phyloP scores from a whole-genome alignment of 2,329 filamentous ascomycete species.

The Paecilomyces dactylethromorphus region DNA sequence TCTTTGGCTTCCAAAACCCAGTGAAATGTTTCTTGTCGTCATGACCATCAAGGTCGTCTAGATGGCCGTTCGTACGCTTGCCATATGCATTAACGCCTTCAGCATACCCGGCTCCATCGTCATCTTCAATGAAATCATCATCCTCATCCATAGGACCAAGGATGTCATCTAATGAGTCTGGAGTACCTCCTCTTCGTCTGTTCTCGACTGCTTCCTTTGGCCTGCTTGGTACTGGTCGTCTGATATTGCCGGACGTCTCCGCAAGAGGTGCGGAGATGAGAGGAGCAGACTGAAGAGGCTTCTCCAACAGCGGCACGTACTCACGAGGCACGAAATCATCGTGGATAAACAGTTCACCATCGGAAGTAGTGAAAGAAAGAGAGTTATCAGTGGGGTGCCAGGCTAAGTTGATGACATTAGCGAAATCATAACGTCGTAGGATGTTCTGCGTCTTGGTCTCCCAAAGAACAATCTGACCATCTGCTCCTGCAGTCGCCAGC shows the following conservation, averaged over 20 bases:
- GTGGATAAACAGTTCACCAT: slow-evolving; percentile 90
- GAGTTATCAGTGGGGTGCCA: slow-evolving; percentile 92
- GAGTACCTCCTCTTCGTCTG: slow-evolving; percentile 53
- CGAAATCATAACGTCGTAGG: slow-evolving; percentile 69
- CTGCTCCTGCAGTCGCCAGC: slow-evolving; percentile 57
- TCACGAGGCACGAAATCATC: slow-evolving; percentile 49
- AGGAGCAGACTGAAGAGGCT: slow-evolving; percentile 65
- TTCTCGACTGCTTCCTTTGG: slow-evolving; percentile 46
- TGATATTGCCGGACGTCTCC: slow-evolving; percentile 62
- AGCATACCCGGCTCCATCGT: slow-evolving; percentile 87
- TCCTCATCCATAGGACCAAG: slow-evolving; percentile 58
- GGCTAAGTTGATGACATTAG: slow-evolving; percentile 74
- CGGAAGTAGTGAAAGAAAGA: slow-evolving; percentile 82
- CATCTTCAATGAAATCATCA: slow-evolving; percentile 87
- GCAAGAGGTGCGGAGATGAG: slow-evolving; percentile 75
- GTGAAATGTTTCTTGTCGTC: slow-evolving; percentile 46
- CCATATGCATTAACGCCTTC: slow-evolving; percentile 57
- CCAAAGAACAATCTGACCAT: slow-evolving; percentile 60
- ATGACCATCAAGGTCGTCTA: slow-evolving; percentile 38
- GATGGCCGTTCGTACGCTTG: slow-evolving; percentile 52
- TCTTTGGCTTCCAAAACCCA: slow-evolving; percentile 53
- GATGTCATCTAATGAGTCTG: slow-evolving; percentile 78
- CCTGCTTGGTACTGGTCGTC: slow-evolving; percentile 51
- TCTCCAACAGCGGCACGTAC: slow-evolving; percentile 42
- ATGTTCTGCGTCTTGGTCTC: slow-evolving; percentile 81